Percentiles rank a stretch among this genome's conserved stretches.
Evolutionary conservation across 345 rosid genomes (phyloP).

Genomic region (Hirschfeldia incana): DNA sequence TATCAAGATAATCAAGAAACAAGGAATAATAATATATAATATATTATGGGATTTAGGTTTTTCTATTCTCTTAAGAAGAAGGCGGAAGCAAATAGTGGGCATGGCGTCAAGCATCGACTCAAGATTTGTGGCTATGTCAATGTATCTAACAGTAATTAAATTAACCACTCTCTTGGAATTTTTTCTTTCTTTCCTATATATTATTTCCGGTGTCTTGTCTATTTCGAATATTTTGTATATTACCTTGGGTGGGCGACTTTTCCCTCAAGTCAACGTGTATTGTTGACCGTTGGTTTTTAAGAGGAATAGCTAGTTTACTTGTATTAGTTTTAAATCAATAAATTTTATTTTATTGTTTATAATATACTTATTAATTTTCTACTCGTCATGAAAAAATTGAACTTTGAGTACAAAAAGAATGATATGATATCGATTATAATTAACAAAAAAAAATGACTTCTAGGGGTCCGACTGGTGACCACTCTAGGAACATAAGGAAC

Average conservation of each 20-base stretch:
- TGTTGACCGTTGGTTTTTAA: conserved; percentile 39
- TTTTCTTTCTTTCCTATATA: background rate
- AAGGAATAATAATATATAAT: conserved; percentile 9
- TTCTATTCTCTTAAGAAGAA: conserved; percentile 25
- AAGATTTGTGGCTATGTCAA: conserved; percentile 28
- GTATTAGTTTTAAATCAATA: conserved; percentile 9
- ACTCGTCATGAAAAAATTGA: background rate
- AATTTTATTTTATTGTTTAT: background rate
- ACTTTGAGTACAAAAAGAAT: background rate
- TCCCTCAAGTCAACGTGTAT: conserved; percentile 35
- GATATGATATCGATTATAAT: background rate
- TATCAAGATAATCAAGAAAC: conserved; percentile 14
- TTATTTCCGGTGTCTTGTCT: background rate
- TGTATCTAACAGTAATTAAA: conserved; percentile 27
- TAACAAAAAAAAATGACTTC: too few species aligned
- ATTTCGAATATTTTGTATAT: conserved; percentile 1
- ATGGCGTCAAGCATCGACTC: conserved; percentile 21
- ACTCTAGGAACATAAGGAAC: too few species aligned
- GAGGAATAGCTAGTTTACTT: conserved; percentile 38
- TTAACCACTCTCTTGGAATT: conserved; percentile 1
- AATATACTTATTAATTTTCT: background rate
- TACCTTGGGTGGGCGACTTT: conserved; percentile 32
- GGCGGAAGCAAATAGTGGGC: conserved; percentile 32
- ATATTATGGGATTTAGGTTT: conserved; percentile 8
- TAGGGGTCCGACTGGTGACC: too few species aligned